These are phyloP conservation scores for Ambrosia artemisiifolia DNA, from an alignment of 129 eudicot genomes.

Conservation along the genomic window DNA sequence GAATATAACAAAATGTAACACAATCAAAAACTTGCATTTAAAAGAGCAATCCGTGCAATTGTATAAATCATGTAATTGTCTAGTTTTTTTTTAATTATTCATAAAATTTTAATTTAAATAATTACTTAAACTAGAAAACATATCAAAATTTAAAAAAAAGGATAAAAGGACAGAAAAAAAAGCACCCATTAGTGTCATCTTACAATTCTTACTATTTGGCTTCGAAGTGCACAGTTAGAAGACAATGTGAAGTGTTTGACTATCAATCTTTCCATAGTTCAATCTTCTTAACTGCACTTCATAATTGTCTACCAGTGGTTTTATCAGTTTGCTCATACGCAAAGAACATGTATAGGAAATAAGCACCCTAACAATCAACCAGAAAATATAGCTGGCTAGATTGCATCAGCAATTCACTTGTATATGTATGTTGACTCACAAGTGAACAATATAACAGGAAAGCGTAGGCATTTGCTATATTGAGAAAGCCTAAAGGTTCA, in stretches of 20 bases:
- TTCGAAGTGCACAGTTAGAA: background rate
- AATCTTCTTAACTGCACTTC: slow-evolving; percentile 4
- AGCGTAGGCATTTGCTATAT: background rate
- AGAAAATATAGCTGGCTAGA: background rate
- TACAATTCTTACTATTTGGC: background rate
- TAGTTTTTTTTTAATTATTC: no score
- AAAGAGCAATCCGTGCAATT: no score
- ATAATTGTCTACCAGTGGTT: background rate
- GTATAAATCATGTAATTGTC: no score
- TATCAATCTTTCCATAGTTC: background rate
- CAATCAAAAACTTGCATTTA: slow-evolving; percentile 8
- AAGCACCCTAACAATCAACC: slow-evolving; percentile 12
- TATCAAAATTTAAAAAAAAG: background rate
- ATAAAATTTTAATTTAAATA: no score
- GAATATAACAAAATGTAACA: background rate
- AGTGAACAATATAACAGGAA: background rate
- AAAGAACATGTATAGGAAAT: background rate
- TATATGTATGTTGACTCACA: background rate
- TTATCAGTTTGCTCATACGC: background rate
- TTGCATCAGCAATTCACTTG: slow-evolving; percentile 17
- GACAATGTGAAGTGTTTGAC: background rate
- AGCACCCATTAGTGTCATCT: background rate
- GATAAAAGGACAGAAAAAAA: background rate
- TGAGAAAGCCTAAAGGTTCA: slow-evolving; percentile 3
- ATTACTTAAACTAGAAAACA: no score